Base-by-base conservation (phyloP, 148 eudicot species). In the Rhododendron simsii region DNA sequence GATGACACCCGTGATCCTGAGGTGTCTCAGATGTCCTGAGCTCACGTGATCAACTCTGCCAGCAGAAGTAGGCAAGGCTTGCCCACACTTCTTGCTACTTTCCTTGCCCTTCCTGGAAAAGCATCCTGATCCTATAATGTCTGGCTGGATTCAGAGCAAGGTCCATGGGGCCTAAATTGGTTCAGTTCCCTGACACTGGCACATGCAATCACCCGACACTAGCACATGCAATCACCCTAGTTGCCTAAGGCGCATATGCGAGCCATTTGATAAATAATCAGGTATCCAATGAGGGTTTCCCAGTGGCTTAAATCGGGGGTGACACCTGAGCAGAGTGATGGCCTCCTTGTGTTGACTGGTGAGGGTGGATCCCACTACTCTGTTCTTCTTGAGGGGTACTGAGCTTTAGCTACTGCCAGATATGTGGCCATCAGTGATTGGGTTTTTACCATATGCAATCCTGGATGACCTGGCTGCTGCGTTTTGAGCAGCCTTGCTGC, bases 61-160 rank as follows among this genome's bases (percentile, higher is more conserved):
- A 4, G 44, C 13, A 75, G 20, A 37, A 75, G 79, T 8, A 13
- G 8, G 23, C n/a, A 41, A 76, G 80, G 47, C 80, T 76, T 76
- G 57, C 57, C 81, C 59, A 14, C 37, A 13, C 39, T 26, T 50
- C 20, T 48, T 28, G 10, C 5, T 10, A 21, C 35, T 79, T 26
- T 13, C 23, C 37, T 79, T 15, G 3, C 57, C 81, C 61, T 48
- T 9, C n/a, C 39, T 79, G 5, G 37, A 50, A 26, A 47, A 79
- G 39, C 82, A 79, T 51, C 82, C 21, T 26, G 59, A 13, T 18
- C 10, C 67, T 55, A 30, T 9, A 51, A 33, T 81, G 41, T 33
- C 12, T 30, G 23, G 39, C 67, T 81, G 82, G 59, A 79, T 81
- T 81, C 7, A 81, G 26, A 53, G 44, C 83, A 81, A 33, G 83